Conservation (phyloP, 139 green algal species). For the Eudorina sp. region DNA sequence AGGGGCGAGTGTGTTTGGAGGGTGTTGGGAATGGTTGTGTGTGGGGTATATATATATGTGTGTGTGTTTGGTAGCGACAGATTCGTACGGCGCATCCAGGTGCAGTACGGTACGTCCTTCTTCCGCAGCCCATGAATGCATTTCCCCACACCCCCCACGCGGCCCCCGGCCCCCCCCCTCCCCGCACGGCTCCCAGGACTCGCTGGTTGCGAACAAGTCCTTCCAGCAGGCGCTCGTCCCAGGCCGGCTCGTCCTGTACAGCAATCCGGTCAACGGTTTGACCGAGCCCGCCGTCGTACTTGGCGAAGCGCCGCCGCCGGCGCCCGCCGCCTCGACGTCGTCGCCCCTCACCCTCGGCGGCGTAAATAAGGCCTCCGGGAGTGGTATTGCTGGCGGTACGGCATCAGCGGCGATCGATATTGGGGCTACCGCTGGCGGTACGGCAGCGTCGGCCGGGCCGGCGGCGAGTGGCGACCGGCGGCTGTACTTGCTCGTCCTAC, state of each 20-base stretch:
- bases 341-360: neutral
- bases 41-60: neutral
- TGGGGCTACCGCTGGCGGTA: too few species aligned
- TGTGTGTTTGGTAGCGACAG: neutral
- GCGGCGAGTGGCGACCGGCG: neutral
- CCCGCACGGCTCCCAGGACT: slow-evolving; percentile 56
- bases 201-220: slow-evolving; percentile 63
- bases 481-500: slow-evolving; percentile 69
- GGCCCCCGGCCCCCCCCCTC: neutral
- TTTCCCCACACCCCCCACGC: too few species aligned
- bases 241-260: slow-evolving; percentile 76
- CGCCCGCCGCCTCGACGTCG: neutral
- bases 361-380: neutral
- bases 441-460: neutral
- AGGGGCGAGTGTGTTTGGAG: neutral
- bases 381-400: neutral
- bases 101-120: too few species aligned
- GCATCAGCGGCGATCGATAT: neutral
- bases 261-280: slow-evolving; percentile 62
- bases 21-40: neutral
- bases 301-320: slow-evolving; percentile 26
- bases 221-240: slow-evolving; percentile 69
- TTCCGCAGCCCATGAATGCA: too few species aligned
- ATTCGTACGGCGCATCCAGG: too few species aligned
- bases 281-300: slow-evolving; percentile 78